phyloP scores from a whole-genome alignment of 139 green algal species.

The Auxenochlorella pyrenoidosa region DNA sequence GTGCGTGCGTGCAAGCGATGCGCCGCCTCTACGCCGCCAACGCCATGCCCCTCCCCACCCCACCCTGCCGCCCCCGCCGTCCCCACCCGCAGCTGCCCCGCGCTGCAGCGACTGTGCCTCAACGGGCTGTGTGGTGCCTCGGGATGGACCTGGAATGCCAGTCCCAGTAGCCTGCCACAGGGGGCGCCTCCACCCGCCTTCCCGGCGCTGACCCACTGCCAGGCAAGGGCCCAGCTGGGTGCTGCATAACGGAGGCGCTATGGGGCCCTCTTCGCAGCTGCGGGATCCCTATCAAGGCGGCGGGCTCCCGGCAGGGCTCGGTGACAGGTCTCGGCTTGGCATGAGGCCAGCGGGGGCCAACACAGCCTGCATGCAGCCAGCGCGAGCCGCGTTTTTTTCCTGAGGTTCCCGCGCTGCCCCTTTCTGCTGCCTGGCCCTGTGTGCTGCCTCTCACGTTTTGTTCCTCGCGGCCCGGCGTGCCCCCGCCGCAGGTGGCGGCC shows the following conservation, averaged over 20 bases:
- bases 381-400: no score
- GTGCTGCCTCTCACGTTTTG: no score
- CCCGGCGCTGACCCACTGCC: background rate
- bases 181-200: background rate
- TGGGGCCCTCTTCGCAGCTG: no score
- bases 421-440: no score
- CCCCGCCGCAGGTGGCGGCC: constrained; percentile 36
- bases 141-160: constrained; percentile 6
- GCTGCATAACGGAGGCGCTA: no score
- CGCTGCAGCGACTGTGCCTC: constrained; percentile 8
- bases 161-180: background rate
- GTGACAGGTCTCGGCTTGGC: background rate
- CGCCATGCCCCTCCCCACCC: no score
- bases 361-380: background rate
- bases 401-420: no score
- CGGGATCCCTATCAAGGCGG: no score
- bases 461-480: no score
- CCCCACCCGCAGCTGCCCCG: background rate
- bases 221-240: background rate
- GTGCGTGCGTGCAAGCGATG: no score
- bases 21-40: background rate
- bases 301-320: no score
- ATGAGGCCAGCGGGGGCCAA: background rate
- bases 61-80: no score
- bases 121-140: constrained; percentile 32